Conservation (phyloP, 163 green algal species). For the Chlamydomonas reinhardtii region DNA sequence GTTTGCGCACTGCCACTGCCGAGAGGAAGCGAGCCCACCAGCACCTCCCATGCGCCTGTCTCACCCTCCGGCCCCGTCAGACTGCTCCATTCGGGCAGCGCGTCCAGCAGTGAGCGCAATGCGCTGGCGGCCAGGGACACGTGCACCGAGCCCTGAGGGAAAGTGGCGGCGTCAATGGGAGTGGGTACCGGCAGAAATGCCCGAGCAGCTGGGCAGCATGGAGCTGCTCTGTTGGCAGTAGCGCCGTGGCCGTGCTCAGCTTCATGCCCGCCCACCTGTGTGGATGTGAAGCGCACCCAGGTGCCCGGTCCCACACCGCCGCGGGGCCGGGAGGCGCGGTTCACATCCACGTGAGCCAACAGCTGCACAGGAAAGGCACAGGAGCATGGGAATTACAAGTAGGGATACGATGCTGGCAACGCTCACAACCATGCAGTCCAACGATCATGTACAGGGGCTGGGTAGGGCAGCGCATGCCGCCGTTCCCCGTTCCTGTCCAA, state of each 20-base stretch:
- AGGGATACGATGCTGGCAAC: too few species aligned
- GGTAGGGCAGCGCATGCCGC: too few species aligned
- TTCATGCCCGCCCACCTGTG: constrained; percentile 35
- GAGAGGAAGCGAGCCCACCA: too few species aligned
- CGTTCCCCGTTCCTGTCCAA: too few species aligned
- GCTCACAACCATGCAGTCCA: too few species aligned
- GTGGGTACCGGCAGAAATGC: neutral
- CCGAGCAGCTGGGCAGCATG: neutral
- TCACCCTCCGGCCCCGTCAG: constrained; percentile 1
- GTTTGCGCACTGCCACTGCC: too few species aligned
- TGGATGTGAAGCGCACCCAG: constrained; percentile 59
- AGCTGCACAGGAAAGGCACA: constrained; percentile 38
- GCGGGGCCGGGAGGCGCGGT: constrained; percentile 17
- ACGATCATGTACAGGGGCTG: too few species aligned
- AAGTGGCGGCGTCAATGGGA: neutral
- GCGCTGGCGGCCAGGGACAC: constrained; percentile 71
- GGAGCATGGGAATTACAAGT: too few species aligned
- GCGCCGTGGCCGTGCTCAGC: too few species aligned
- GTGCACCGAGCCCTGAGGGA: constrained; percentile 63
- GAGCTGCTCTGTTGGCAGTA: too few species aligned
- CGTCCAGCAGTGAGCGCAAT: constrained; percentile 60
- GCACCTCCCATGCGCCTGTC: neutral
- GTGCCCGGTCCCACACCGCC: constrained; percentile 58
- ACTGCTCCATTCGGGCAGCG: constrained; percentile 63
- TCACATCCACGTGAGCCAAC: constrained; percentile 58